phyloP scores from a whole-genome alignment of 2,329 filamentous ascomycete species.

The Hymenoscyphus albidus region DNA sequence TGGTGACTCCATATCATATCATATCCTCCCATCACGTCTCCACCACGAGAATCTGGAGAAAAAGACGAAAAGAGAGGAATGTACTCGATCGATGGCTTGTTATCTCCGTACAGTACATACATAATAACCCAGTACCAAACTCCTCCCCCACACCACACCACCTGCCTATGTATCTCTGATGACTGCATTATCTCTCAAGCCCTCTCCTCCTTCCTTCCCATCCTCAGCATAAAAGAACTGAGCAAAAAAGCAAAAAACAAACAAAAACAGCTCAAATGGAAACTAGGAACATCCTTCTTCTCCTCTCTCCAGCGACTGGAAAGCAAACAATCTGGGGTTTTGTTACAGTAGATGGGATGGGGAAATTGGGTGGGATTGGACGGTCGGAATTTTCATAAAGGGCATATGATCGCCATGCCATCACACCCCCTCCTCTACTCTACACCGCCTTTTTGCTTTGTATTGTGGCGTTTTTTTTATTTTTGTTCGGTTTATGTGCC shows the following conservation, averaged over 20 bases:
- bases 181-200: slow-evolving; percentile 9
- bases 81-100: background rate
- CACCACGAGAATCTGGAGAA: background rate
- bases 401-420: too few species aligned
- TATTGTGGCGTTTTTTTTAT: too few species aligned
- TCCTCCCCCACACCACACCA: background rate
- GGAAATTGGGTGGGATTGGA: background rate
- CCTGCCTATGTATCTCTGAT: slow-evolving; percentile 12
- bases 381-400: too few species aligned
- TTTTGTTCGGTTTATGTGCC: too few species aligned
- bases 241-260: too few species aligned
- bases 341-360: slow-evolving; percentile 7
- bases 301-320: too few species aligned
- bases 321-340: too few species aligned
- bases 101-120: background rate
- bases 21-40: background rate
- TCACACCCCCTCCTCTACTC: too few species aligned
- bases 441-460: too few species aligned
- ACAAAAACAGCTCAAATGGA: too few species aligned
- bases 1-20: background rate
- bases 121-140: background rate
- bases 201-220: background rate
- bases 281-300: too few species aligned
- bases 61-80: background rate
- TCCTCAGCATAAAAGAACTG: too few species aligned